Evolutionary conservation across 2,329 filamentous ascomycete species (phyloP).

Genomic region (Aspergillus floridensis): DNA sequence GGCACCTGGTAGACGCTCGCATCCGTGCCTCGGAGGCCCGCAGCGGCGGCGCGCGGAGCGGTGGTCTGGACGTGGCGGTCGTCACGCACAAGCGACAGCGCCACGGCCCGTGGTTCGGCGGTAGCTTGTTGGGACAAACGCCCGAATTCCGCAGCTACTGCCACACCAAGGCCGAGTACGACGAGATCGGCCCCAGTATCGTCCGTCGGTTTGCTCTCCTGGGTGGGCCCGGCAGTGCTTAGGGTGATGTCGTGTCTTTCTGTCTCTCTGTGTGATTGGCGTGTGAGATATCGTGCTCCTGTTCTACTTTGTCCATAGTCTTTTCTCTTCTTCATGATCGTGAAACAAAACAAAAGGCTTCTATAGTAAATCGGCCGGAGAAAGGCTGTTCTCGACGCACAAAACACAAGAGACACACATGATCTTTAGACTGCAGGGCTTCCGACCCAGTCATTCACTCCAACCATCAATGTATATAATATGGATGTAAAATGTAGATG

Average conservation of each 20-base stretch:
- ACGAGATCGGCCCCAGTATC: slow-evolving; percentile 94
- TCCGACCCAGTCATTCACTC: neutral
- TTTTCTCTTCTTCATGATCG: slow-evolving; percentile 12
- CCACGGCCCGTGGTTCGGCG: slow-evolving; percentile 98
- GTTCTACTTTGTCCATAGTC: slow-evolving; percentile 31
- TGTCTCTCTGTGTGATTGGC: slow-evolving; percentile 13
- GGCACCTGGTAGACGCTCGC: slow-evolving; percentile 88
- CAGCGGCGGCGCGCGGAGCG: slow-evolving; percentile 88
- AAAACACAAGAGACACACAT: neutral
- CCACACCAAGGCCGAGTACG: slow-evolving; percentile 86
- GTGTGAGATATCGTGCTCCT: slow-evolving; percentile 13
- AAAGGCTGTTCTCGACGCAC: neutral
- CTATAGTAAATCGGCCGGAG: neutral
- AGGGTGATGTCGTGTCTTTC: slow-evolving; percentile 16
- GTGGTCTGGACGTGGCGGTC: slow-evolving; percentile 93
- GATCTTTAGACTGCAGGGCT: neutral
- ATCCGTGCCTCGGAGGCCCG: slow-evolving; percentile 89
- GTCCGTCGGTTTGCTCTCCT: slow-evolving; percentile 91
- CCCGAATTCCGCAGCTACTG: slow-evolving; percentile 98
- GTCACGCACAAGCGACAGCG: slow-evolving; percentile 96
- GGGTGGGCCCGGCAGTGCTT: slow-evolving; percentile 73
- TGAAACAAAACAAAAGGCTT: neutral
- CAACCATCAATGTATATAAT: neutral
- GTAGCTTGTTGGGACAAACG: slow-evolving; percentile 91
- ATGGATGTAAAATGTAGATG: neutral